These are phyloP conservation scores for Epichloe gansuensis DNA, from an alignment of 2,329 filamentous ascomycete species.

Conservation along the genomic window DNA sequence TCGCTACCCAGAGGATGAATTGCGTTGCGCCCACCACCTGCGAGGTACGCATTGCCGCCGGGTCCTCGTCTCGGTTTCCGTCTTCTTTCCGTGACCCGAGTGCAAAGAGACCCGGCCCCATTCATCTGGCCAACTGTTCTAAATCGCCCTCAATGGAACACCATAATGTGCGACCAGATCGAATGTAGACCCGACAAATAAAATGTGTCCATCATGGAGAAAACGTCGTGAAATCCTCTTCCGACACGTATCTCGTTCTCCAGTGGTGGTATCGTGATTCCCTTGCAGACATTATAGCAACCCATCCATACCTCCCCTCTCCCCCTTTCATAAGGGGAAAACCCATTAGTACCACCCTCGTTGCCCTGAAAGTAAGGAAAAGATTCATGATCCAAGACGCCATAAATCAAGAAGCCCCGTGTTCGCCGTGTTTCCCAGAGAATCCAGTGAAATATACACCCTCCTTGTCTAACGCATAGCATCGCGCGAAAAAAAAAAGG, in stretches of 20 bases:
- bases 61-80: not conserved
- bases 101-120: not conserved
- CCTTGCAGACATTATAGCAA: not conserved
- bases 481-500: not conserved
- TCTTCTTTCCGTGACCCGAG: not conserved
- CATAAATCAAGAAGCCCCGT: not conserved
- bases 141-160: not conserved
- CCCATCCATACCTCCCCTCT: not conserved
- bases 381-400: not conserved
- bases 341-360: not conserved
- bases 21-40: not conserved
- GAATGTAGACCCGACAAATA: not conserved
- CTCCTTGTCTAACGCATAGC: not conserved
- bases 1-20: not conserved
- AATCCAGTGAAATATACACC: not conserved
- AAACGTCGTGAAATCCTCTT: not conserved
- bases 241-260: not conserved
- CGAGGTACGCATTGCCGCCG: slow-evolving; percentile 2
- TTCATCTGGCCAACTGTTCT: not conserved
- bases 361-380: not conserved
- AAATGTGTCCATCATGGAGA: not conserved
- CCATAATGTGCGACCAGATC: not conserved
- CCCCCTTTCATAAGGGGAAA: not conserved
- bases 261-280: not conserved
- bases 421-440: slow-evolving; percentile 3